Base-by-base conservation (phyloP, 73 alveolate species). In the Halteria grandinella region DNA sequence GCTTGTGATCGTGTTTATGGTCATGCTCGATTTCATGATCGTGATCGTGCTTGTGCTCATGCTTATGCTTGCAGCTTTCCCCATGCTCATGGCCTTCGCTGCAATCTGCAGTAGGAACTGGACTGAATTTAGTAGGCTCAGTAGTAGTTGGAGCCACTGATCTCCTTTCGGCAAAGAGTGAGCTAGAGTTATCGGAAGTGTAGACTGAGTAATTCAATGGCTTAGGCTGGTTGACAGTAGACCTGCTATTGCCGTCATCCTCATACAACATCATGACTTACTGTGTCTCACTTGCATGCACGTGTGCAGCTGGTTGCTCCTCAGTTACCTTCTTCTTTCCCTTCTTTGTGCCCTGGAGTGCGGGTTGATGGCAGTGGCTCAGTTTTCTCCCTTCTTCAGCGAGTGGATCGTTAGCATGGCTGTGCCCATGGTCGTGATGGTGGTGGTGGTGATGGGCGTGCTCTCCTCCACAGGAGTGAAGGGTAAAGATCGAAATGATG, bases 401-500 rank as follows among this genome's bases (percentile, higher is more conserved):
- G 34, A 53, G 23, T 1, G 37, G 70, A 14, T 49, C 76, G 41
- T 66, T 62, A 33, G 37, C 40, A 71, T 79, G 74, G 1, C 18
- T 32, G 52, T 79, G 86, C 8, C 74, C 74, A 50, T 81, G 86
- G 2, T 72, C 91, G 29, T 81, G 82, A 27, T 54, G 52, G 48
- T 74, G 84, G n/a, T 71, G 74, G 40, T 73, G 84, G 20, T 28
- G 47, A 49, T 75, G 89, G 14, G 34, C 73, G 47, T 75, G 84
- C 18, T 74, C 70, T 1, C 87, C 87, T 49, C 86, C 86, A 31
- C 88, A 83, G 18, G 91, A 74, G 44, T 81, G 89, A 0, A 92
- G 83, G 0, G 89, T 83, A 57, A 76, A 71, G 41, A 81, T 92
- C 86, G 84, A 78, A 23, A 90, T 66, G 32, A 94, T 43, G 83